These are phyloP conservation scores for Phytophthora lateralis DNA, from an alignment of 352 stramenopile species.

Conservation along the genomic window DNA sequence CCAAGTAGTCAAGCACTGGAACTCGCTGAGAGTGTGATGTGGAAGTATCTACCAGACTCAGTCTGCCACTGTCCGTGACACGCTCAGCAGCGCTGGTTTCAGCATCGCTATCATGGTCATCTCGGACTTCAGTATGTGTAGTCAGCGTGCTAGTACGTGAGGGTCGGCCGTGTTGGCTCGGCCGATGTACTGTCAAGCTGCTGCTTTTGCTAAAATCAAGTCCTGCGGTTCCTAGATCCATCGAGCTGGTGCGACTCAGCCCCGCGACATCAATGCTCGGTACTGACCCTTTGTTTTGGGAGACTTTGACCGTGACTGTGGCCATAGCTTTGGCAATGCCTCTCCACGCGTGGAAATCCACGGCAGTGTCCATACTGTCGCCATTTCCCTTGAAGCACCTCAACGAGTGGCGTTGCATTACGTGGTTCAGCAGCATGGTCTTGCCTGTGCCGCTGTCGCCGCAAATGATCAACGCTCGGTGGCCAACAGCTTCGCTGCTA, in stretches of 20 bases:
- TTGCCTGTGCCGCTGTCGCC: conserved; percentile 70
- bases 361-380: conserved; percentile 59
- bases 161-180: conserved; percentile 23
- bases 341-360: conserved; percentile 67
- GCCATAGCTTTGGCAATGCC: conserved; percentile 38
- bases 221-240: background rate
- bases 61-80: background rate
- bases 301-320: conserved; percentile 15
- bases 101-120: conserved; percentile 11
- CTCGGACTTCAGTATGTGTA: conserved; percentile 27
- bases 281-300: conserved; percentile 17
- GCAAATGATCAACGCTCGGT: conserved; percentile 61
- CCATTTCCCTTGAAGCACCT: conserved; percentile 61
- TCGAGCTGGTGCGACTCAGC: background rate
- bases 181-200: conserved; percentile 19
- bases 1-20: conserved; percentile 61
- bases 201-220: conserved; percentile 9
- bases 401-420: conserved; percentile 50
- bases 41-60: conserved; percentile 1
- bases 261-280: conserved; percentile 13
- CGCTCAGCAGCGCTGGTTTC: conserved; percentile 9
- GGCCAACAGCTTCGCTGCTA: conserved; percentile 14
- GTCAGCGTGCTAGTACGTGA: conserved; percentile 31
- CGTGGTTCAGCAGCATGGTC: conserved; percentile 68
- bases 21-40: conserved; percentile 42